Evolutionary conservation across 148 eudicot species (phyloP).

Genomic region (Silene uniflora): DNA sequence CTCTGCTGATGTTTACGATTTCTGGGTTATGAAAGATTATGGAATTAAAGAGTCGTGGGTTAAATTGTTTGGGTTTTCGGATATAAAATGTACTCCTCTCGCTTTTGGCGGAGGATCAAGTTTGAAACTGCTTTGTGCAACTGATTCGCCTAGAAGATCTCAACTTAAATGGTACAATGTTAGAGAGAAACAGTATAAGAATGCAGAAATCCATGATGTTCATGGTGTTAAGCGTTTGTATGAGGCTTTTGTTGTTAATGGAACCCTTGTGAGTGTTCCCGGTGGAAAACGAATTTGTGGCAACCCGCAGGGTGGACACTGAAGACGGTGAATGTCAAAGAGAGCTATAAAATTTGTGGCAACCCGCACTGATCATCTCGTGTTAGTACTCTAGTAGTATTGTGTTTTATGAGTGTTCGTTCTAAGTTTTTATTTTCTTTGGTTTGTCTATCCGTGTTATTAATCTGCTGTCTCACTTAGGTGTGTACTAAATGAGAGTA

Average conservation of each 20-base stretch:
- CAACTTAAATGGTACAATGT: not conserved
- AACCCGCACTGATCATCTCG: too few relatives aligned
- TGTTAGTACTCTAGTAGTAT: too few relatives aligned
- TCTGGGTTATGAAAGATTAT: conserved; percentile 12
- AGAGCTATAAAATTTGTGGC: too few relatives aligned
- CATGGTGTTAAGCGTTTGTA: not conserved
- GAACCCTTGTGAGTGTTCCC: not conserved
- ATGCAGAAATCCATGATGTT: not conserved
- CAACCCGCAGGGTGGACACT: not conserved
- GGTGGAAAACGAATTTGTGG: not conserved
- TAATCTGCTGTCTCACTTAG: too few relatives aligned
- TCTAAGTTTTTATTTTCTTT: too few relatives aligned
- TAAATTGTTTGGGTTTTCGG: not conserved
- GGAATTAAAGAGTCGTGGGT: conserved; percentile 4
- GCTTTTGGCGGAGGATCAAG: not conserved
- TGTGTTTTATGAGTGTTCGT: too few relatives aligned
- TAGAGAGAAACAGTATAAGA: not conserved
- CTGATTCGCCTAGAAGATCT: not conserved
- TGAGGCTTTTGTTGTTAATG: not conserved
- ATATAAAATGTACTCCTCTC: not conserved
- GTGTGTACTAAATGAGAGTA: too few relatives aligned
- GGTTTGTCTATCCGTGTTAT: too few relatives aligned
- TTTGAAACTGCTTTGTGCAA: not conserved
- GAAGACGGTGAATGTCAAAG: too few relatives aligned
- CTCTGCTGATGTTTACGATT: too few relatives aligned